Conservation (phyloP, 805 yeast genomes). For the Wickerhamomyces bovis region DNA sequence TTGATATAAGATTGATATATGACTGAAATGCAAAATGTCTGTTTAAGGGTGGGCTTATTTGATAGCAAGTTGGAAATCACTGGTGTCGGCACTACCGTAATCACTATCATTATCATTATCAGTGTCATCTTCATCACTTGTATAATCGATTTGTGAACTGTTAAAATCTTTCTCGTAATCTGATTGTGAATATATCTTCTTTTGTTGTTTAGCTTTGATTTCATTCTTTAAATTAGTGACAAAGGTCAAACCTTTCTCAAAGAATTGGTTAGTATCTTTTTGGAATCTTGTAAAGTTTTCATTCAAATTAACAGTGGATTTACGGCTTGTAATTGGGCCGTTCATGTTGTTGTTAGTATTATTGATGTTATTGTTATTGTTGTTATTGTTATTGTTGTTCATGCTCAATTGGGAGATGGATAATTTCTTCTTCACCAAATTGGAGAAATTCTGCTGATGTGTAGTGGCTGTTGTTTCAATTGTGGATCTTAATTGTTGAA, state of each 20-base stretch:
- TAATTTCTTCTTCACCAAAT: constrained; percentile 16
- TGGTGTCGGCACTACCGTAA: constrained; percentile 23
- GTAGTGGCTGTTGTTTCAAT: constrained; percentile 4
- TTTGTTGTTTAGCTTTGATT: constrained; percentile 24
- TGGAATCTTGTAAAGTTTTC: constrained; percentile 19
- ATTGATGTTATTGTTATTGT: not conserved
- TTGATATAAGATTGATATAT: not conserved
- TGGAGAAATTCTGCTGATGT: constrained; percentile 14
- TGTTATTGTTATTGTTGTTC: not conserved
- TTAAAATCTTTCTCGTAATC: constrained; percentile 6
- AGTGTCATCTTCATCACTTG: constrained; percentile 11
- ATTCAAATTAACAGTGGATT: constrained; percentile 2
- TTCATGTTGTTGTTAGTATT: not conserved
- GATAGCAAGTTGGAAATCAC: constrained; percentile 22
- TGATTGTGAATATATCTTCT: constrained; percentile 15
- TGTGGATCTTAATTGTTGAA: constrained; percentile 7
- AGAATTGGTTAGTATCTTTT: constrained; percentile 18
- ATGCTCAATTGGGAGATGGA: constrained; percentile 16
- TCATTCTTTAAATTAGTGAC: constrained; percentile 26
- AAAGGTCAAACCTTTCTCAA: constrained; percentile 17
- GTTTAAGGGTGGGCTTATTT: constrained; percentile 8
- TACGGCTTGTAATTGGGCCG: not conserved
- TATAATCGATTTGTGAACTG: constrained; percentile 10
- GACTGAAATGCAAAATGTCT: not conserved
- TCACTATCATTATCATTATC: constrained; percentile 23